Base-by-base conservation (phyloP, 345 rosid species). In the Sisymbrium irio region DNA sequence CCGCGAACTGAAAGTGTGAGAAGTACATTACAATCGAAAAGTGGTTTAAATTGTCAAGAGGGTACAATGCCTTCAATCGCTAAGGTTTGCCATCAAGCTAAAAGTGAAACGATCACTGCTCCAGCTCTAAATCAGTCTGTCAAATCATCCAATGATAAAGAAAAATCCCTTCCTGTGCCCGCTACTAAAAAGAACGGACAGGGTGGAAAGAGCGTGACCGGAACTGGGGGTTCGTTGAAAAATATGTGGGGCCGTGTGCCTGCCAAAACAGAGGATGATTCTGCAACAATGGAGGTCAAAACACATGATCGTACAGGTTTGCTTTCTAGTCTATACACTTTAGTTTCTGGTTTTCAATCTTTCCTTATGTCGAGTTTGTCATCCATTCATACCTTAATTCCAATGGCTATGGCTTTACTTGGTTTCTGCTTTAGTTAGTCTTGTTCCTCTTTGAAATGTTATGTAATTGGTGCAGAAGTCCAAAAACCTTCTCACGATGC, bases 201-300 rank as follows among this genome's bases (percentile, higher is more conserved):
- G 57, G 56, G 73, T 10, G 69, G 69, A 62, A 90, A 85, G 79
- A 83, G 71, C 69, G 40, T 81, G 51, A 40, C 79, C 47, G 87
- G 76, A 65, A 68, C 76, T 51, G 87, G 84, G 62, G 85, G 88
- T 73, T 86, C 86, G 33, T 78, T 92, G 50, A 81, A 85, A 69
- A 90, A 82, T 74, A 77, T 92, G 60, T 95, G 96, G 99, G 86
- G 82, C 22, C 87, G 81, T 78, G 97, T 94, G 53, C 77, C 90
- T 75, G 74, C 79, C 35, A 92, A 86, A 82, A 62, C 84, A 37
- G 89, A 87, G 79, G 74, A 76, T 37, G 32, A 65, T 65, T 41
- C 67, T 69, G 79, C 74, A 20, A 73, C 76, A 14, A 77, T 66
- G 53, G 79, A 70, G 50, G 67, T 73, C 42, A 73, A 63, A 11